Base-by-base conservation (phyloP, 2,329 filamentous ascomycete species). In the Aspergillus aculeatus region DNA sequence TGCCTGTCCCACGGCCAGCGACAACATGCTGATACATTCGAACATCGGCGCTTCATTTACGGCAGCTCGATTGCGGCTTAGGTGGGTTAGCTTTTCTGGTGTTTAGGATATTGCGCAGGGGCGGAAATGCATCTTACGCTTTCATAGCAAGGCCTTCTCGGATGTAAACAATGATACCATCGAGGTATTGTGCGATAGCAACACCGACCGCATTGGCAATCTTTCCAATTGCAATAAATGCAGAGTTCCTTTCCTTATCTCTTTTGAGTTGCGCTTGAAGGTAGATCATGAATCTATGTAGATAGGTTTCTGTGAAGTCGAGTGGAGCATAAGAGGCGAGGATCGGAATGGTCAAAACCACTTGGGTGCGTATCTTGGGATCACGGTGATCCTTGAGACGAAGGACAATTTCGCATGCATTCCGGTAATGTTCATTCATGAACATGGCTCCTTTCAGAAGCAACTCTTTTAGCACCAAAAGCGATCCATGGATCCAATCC, bases 201-300 rank as follows among this genome's bases (percentile, higher is more conserved):
- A 93, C 96, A 69, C 95, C 95, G 53, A 99, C 94, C 0, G 95
- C 94, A 76, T 96, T 96, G 53, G 95, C 94, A 69, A 99, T 92
- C 73, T 96, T 93, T 32, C 95, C 95, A 66, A 99, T 97, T 14
- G 95, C 95, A 52, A 96, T 84, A 71, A 99, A 99, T 2, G 95
- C 93, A 67, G 96, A 89, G 71, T 96, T 96, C 24, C 92, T 85
- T 72, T 98, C 93, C 76, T 95, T 96, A 64, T 96, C 92, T 72
- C 94, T 92, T 79, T 97, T 96, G 38, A 99, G 83, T 80, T 98
- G 92, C 32, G 90, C 88, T 61, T 96, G 94, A 5, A 99, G 84
- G 72, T 97, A 96, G 16, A 96, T 86, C 95, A 99, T 99, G 77
- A 96, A 98, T 70, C 92, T 91, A 75, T 97, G 93, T 3, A 99